A percentile compares a stretch with the other conserved stretches of the same genome.
These are phyloP conservation scores for Cubamyces sp. DNA, from an alignment of 768 basidiomycete genomes.

Conservation along the genomic window DNA sequence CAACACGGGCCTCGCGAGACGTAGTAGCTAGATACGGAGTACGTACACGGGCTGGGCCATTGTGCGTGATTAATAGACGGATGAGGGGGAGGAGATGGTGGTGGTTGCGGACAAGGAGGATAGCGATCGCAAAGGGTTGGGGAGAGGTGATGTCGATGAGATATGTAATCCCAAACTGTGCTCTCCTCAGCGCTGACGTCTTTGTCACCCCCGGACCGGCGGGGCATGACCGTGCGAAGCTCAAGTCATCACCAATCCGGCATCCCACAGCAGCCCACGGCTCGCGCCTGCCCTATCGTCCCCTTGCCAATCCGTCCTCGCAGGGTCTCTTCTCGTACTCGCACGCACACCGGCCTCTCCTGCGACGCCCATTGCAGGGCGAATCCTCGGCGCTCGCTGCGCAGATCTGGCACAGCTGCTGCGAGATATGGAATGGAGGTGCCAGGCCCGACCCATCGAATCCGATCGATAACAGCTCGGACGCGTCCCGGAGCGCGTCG, in stretches of 20 bases:
- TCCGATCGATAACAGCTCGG: slow-evolving; percentile 21
- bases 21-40: slow-evolving; percentile 19
- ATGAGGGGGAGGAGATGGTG: slow-evolving; percentile 36
- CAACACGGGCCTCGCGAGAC: slow-evolving; percentile 32
- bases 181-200: slow-evolving; percentile 25
- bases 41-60: slow-evolving; percentile 58
- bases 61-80: slow-evolving; percentile 36
- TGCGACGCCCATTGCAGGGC: no score
- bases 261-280: background rate
- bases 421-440: no score
- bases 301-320: background rate
- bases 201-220: slow-evolving; percentile 33
- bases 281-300: background rate
- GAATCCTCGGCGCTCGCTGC: no score
- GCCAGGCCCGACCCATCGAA: no score
- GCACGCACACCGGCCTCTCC: background rate
- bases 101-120: slow-evolving; percentile 31
- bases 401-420: no score
- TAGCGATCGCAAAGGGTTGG: slow-evolving; percentile 19
- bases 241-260: slow-evolving; percentile 9
- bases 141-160: slow-evolving; percentile 36
- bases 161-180: slow-evolving; percentile 26
- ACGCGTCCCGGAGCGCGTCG: slow-evolving; percentile 15
- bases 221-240: slow-evolving; percentile 28
- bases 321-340: no score